These are phyloP conservation scores for Meredithiella fracta DNA, from an alignment of 2,329 filamentous ascomycete genomes.

Conservation along the genomic window DNA sequence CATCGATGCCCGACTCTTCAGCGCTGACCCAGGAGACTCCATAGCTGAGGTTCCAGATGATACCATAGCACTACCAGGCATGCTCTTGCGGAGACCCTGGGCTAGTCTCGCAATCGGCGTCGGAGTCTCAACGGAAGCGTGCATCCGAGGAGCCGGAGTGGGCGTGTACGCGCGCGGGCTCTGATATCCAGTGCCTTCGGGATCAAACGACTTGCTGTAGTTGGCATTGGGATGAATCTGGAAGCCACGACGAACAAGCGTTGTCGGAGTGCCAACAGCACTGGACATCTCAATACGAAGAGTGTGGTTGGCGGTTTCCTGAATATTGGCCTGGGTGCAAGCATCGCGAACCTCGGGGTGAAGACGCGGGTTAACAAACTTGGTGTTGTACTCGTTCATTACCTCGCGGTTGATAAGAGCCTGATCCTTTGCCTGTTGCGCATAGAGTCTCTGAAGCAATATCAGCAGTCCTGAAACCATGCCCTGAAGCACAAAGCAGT, in stretches of 20 bases:
- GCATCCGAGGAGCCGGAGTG: constrained; percentile 9
- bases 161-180: constrained; percentile 25
- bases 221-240: constrained; percentile 69
- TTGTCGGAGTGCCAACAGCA: constrained; percentile 36
- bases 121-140: constrained; percentile 7
- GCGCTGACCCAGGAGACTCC: not conserved
- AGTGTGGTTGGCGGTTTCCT: constrained; percentile 24
- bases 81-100: constrained; percentile 8
- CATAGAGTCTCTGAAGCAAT: constrained; percentile 55
- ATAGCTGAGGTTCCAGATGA: constrained; percentile 8
- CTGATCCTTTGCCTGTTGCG: constrained; percentile 72
- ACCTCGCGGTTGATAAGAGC: constrained; percentile 80
- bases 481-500: constrained; percentile 57
- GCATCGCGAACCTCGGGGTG: constrained; percentile 64
- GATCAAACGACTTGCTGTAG: constrained; percentile 56
- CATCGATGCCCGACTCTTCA: constrained; percentile 4
- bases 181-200: constrained; percentile 28
- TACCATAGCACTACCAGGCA: constrained; percentile 1
- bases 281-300: constrained; percentile 22
- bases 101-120: not conserved
- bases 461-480: constrained; percentile 65
- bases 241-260: constrained; percentile 58
- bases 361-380: constrained; percentile 83
- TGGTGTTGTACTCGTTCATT: constrained; percentile 86
- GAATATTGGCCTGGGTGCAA: constrained; percentile 55